Conservation (phyloP, 2,329 filamentous ascomycete genomes). For the Fusarium miscanthi region DNA sequence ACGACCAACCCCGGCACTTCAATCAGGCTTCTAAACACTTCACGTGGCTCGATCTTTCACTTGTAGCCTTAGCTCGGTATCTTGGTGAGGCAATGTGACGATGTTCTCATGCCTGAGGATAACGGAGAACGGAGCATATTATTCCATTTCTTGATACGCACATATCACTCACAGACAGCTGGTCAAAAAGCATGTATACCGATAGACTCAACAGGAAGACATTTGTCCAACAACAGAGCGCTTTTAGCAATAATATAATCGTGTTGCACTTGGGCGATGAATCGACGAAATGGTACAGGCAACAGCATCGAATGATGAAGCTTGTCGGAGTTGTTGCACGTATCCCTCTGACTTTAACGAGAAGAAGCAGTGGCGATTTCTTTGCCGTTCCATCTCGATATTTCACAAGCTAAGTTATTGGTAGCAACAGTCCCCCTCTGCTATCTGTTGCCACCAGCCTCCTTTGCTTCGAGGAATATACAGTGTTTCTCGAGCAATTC, state of each 20-base stretch:
- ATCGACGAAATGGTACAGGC: background rate
- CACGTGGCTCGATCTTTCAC: background rate
- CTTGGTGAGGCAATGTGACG: background rate
- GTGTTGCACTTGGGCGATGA: background rate
- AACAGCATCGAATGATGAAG: background rate
- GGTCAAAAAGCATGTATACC: background rate
- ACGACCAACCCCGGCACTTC: constrained; percentile 5
- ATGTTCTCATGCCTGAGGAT: background rate
- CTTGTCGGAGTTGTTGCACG: background rate
- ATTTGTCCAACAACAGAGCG: too few species aligned
- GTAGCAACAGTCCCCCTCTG: background rate
- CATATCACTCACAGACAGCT: background rate
- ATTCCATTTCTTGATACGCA: background rate
- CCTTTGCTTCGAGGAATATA: background rate
- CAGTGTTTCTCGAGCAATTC: too few species aligned
- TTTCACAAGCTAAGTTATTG: background rate
- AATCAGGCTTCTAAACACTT: background rate
- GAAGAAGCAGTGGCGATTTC: background rate
- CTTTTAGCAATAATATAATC: background rate
- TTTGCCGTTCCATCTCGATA: background rate
- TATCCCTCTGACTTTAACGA: background rate
- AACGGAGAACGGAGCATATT: background rate
- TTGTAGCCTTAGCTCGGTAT: background rate
- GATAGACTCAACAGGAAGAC: background rate
- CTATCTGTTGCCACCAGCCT: background rate